Evolutionary conservation across 768 basidiomycete species (phyloP).

Genomic region (Nevesoporus exiguus): DNA sequence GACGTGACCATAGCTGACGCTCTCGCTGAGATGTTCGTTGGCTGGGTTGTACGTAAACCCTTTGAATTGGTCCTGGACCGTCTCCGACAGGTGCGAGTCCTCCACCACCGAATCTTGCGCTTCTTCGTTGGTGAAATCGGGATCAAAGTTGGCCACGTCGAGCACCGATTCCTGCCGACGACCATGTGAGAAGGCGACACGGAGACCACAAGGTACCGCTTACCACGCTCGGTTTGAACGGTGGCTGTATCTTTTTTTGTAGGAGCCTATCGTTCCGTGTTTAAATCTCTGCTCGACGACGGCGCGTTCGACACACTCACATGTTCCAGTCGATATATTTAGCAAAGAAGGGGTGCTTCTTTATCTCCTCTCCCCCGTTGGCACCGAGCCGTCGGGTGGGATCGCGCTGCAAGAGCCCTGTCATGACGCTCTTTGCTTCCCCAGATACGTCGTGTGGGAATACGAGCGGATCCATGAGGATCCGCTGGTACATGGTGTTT

Average conservation of each 20-base stretch:
- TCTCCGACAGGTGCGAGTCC: constrained; percentile 88
- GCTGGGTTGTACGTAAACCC: constrained; percentile 88
- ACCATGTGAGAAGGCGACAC: constrained; percentile 5
- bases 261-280: constrained; percentile 48
- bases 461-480: constrained; percentile 86
- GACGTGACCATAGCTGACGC: constrained; percentile 57
- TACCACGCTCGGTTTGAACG: constrained; percentile 96
- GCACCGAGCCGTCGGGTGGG: constrained; percentile 85
- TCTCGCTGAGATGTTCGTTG: constrained; percentile 82
- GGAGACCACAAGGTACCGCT: constrained; percentile 27
- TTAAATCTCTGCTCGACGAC: constrained; percentile 1
- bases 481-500: constrained; percentile 96
- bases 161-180: constrained; percentile 74
- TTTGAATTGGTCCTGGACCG: constrained; percentile 93
- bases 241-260: constrained; percentile 93
- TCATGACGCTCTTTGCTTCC: constrained; percentile 89
- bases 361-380: constrained; percentile 93
- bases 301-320: constrained; percentile 35
- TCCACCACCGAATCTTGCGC: constrained; percentile 95
- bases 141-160: constrained; percentile 95
- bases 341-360: constrained; percentile 91
- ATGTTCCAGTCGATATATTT: constrained; percentile 90
- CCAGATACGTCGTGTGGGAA: constrained; percentile 87
- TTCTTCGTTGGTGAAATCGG: constrained; percentile 95
- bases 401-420: constrained; percentile 83